Evolutionary conservation across 495 filamentous ascomycete species (phyloP).

Genomic region (Penicillium dipodomyicola): DNA sequence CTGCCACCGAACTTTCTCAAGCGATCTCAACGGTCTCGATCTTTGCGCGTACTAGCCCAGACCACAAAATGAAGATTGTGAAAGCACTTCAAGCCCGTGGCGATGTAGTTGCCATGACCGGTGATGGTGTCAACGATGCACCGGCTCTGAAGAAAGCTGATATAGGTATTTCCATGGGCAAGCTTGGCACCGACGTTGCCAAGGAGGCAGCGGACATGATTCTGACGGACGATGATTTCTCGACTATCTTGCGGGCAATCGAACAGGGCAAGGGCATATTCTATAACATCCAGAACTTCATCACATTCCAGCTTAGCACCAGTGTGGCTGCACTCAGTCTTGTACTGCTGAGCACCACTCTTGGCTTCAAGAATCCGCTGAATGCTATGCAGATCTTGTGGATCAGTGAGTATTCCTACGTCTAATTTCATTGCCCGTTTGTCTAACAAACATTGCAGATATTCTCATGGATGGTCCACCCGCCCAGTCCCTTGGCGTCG

Average conservation of each 20-base stretch:
- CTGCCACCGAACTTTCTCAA: slow-evolving; percentile 72
- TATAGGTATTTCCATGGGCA: slow-evolving; percentile 96
- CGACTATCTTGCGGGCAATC: slow-evolving; percentile 92
- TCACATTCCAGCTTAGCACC: slow-evolving; percentile 97
- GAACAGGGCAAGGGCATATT: slow-evolving; percentile 99
- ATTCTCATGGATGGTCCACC: slow-evolving; percentile 99
- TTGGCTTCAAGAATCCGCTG: slow-evolving; percentile 89
- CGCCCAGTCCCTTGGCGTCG: slow-evolving; percentile 93
- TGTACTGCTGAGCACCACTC: slow-evolving; percentile 84
- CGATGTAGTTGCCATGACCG: slow-evolving; percentile 98
- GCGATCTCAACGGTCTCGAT: slow-evolving; percentile 86
- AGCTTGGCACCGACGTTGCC: slow-evolving; percentile 91
- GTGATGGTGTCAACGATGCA: slow-evolving; percentile 96
- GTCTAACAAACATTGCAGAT: slow-evolving; percentile 52
- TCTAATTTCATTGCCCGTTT: background rate
- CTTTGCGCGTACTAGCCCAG: slow-evolving; percentile 92
- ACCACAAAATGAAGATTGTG: slow-evolving; percentile 98
- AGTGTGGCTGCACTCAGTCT: slow-evolving; percentile 90
- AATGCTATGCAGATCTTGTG: slow-evolving; percentile 99
- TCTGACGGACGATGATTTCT: slow-evolving; percentile 95
- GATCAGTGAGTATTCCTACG: slow-evolving; percentile 75
- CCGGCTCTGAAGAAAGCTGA: slow-evolving; percentile 96
- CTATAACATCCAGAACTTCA: slow-evolving; percentile 99
- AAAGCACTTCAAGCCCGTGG: slow-evolving; percentile 85
- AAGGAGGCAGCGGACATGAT: slow-evolving; percentile 99